Base-by-base conservation (phyloP, 1,284 basidiomycete species). In the Cerrena zonata region DNA sequence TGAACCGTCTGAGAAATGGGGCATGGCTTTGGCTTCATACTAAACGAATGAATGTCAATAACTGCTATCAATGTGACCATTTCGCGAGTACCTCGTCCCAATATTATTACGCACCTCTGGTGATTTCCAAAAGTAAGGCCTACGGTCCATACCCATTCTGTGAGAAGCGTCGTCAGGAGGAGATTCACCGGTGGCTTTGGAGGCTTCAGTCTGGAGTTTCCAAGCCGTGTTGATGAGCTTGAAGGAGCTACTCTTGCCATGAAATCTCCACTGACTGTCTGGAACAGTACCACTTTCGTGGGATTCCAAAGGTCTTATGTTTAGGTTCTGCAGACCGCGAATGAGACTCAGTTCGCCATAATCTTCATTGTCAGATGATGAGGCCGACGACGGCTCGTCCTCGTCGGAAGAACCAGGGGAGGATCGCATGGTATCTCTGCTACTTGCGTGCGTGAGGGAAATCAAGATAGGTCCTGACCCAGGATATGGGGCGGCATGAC, bases 211-310 rank as follows among this genome's bases (percentile, higher is more conserved):
- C 56, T 76, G 80, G 52, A 80, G 69, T 58, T 75, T 75, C 44
- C 78, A 67, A 0, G 78, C 76, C 1, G 73, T 67, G 47, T 76
- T 76, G 21, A 83, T 74, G 13, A 83, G 72, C 30, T 74, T 71
- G 44, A 77, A 72, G n/a, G 70, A 69, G 56, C 78, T 82, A 57
- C 78, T 82, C 58, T 78, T 77, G n/a, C 81, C 82, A 58, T 83
- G 79, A 56, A 81, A 84, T 27, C 82, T 75, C 36, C 68, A 62
- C 51, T 69, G 69, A 48, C 65, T 68, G 50, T 73, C 72, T 2
- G 50, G 48, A 10, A 36, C 37, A 4, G 12, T 51, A 34, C 34
- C 48, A 24, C n/a, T 49, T 22, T 56, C 56, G 3, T 57, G 55
- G 22, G 58, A 61, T 22, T 58, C 63, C 21, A 66, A 57, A 13